A percentile compares a stretch with the other conserved stretches of the same genome.
phyloP scores from a whole-genome alignment of 257 asterid species.

The Penstemon newberryi region DNA sequence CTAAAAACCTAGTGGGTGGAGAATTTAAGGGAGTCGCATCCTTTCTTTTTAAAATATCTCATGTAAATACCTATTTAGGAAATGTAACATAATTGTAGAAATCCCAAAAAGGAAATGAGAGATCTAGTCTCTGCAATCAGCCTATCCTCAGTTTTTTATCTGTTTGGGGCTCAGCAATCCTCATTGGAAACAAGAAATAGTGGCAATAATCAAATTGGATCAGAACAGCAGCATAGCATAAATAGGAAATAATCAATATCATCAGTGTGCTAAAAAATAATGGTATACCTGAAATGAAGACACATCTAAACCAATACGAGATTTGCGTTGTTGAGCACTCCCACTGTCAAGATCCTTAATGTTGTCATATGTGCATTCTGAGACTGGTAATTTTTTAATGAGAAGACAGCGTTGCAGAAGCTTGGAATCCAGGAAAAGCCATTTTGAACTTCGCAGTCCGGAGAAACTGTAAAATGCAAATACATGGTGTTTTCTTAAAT shows the following conservation, averaged over 20 bases:
- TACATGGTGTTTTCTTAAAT: conserved; percentile 54
- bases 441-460: conserved; percentile 54
- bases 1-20: conserved; percentile 6
- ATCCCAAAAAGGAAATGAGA: conserved; percentile 13
- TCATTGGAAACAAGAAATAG: no score
- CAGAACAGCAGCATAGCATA: no score
- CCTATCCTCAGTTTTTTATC: no score
- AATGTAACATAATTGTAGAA: conserved; percentile 6
- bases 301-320: conserved; percentile 40
- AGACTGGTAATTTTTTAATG: conserved; percentile 54
- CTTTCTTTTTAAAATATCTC: background rate
- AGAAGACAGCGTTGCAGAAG: conserved; percentile 63
- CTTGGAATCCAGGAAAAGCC: conserved; percentile 33
- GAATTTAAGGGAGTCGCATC: conserved; percentile 13
- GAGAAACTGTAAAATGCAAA: conserved; percentile 74
- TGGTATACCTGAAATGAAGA: conserved; percentile 54
- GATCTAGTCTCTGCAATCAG: background rate
- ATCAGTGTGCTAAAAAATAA: background rate
- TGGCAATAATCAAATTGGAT: no score
- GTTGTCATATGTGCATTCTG: conserved; percentile 83
- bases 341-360: conserved; percentile 62
- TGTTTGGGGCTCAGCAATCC: no score
- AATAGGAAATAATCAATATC: no score
- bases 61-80: background rate
- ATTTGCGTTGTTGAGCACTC: conserved; percentile 32